phyloP scores from a whole-genome alignment of 2,329 filamentous ascomycete species.

The Verticillium isaacii region DNA sequence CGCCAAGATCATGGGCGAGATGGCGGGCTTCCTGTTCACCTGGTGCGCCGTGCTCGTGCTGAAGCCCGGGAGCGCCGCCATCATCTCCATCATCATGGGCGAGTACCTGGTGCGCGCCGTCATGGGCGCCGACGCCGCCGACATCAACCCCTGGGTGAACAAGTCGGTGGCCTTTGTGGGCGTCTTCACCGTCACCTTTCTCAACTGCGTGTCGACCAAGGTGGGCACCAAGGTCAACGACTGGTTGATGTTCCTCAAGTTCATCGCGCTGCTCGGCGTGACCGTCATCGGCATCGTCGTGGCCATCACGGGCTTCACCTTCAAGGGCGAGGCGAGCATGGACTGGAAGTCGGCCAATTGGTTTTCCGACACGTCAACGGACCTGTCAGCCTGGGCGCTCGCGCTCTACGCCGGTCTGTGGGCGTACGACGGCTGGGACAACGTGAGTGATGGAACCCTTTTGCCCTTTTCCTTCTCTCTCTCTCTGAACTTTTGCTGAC shows the following conservation, averaged over 20 bases:
- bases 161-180: slow-evolving; percentile 80
- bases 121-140: slow-evolving; percentile 79
- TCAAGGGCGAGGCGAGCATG: slow-evolving; percentile 66
- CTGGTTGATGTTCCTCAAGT: slow-evolving; percentile 95
- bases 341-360: slow-evolving; percentile 87
- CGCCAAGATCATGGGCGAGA: slow-evolving; percentile 92
- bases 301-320: slow-evolving; percentile 77
- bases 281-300: slow-evolving; percentile 87
- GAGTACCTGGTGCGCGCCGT: slow-evolving; percentile 91
- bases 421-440: slow-evolving; percentile 99
- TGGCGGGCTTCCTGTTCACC: slow-evolving; percentile 89
- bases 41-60: slow-evolving; percentile 94
- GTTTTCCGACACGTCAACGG: slow-evolving; percentile 80
- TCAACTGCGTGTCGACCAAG: slow-evolving; percentile 90
- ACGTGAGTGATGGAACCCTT: slow-evolving; percentile 54
- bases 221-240: slow-evolving; percentile 85
- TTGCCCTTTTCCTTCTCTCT: background rate
- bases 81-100: slow-evolving; percentile 96
- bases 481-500: background rate
- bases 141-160: slow-evolving; percentile 80
- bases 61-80: slow-evolving; percentile 89
- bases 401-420: slow-evolving; percentile 93
- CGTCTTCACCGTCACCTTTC: slow-evolving; percentile 68
- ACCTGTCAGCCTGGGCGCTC: slow-evolving; percentile 84
- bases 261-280: slow-evolving; percentile 80